Evolutionary conservation across 371 early-diverging fungal species (phyloP).

Genomic region (Vairimorpha necatrix): DNA sequence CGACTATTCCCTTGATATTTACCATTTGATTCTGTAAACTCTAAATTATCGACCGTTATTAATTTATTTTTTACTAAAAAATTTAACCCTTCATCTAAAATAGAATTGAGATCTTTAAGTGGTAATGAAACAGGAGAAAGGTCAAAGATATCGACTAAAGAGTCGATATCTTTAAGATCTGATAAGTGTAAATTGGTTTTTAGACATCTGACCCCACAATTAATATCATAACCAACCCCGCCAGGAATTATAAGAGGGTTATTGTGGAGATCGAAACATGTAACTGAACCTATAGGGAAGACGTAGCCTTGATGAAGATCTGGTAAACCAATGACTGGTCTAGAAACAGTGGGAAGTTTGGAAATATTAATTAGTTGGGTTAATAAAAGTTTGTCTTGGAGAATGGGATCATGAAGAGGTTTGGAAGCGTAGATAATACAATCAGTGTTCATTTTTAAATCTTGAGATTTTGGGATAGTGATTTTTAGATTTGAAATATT

Average conservation of each 20-base stretch:
- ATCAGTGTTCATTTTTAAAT: not conserved
- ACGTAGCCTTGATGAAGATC: slow-evolving; percentile 64
- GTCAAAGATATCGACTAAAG: slow-evolving; percentile 24
- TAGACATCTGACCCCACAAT: slow-evolving; percentile 65
- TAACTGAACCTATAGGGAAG: slow-evolving; percentile 63
- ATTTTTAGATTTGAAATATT: not conserved
- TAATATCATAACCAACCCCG: slow-evolving; percentile 65
- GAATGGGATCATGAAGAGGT: not conserved
- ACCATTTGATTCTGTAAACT: slow-evolving; percentile 58
- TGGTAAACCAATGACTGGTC: slow-evolving; percentile 56
- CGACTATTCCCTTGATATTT: slow-evolving; percentile 28
- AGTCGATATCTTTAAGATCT: slow-evolving; percentile 1
- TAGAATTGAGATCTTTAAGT: slow-evolving; percentile 14
- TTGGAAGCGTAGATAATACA: not conserved
- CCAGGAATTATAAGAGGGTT: slow-evolving; percentile 50
- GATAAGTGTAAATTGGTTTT: slow-evolving; percentile 35
- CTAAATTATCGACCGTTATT: slow-evolving; percentile 40
- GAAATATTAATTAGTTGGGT: slow-evolving; percentile 40
- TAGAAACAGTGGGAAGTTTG: slow-evolving; percentile 32
- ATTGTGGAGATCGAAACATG: slow-evolving; percentile 43
- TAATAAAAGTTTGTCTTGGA: slow-evolving; percentile 3
- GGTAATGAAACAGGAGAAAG: slow-evolving; percentile 20
- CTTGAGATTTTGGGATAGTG: not conserved
- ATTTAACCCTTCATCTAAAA: slow-evolving; percentile 46
- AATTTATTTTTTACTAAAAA: slow-evolving; percentile 38